phyloP scores from a whole-genome alignment of 2,329 filamentous ascomycete species.

The Neospermospora avenae region DNA sequence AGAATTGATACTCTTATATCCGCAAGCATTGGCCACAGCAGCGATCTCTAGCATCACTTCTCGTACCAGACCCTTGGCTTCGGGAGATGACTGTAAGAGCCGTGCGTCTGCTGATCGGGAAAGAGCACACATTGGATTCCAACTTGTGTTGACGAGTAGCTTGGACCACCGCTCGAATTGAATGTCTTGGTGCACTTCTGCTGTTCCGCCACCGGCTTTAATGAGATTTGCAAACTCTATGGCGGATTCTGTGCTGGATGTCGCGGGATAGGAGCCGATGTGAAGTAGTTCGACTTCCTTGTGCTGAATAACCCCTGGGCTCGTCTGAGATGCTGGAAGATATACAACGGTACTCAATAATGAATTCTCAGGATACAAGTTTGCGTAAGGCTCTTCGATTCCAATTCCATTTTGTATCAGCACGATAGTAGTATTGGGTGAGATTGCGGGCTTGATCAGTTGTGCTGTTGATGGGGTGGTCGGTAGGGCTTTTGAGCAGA shows the following conservation, averaged over 20 bases:
- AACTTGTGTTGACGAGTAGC: slow-evolving; percentile 57
- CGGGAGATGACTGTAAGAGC: slow-evolving; percentile 44
- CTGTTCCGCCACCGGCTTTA: slow-evolving; percentile 42
- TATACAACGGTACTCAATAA: slow-evolving; percentile 53
- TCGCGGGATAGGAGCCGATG: slow-evolving; percentile 38
- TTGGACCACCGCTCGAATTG: slow-evolving; percentile 59
- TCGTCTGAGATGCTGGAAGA: slow-evolving; percentile 48
- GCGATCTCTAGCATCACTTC: slow-evolving; percentile 52
- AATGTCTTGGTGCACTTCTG: slow-evolving; percentile 50
- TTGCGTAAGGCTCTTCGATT: slow-evolving; percentile 53
- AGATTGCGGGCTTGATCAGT: slow-evolving; percentile 35
- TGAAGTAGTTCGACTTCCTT: slow-evolving; percentile 52
- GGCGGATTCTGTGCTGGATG: slow-evolving; percentile 11
- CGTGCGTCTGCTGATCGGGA: slow-evolving; percentile 49
- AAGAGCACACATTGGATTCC: slow-evolving; percentile 59
- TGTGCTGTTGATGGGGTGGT: slow-evolving; percentile 19
- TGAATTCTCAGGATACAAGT: slow-evolving; percentile 47
- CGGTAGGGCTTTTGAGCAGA: slow-evolving; percentile 24
- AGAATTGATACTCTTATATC: slow-evolving; percentile 44
- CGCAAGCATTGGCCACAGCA: slow-evolving; percentile 54
- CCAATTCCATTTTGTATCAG: slow-evolving; percentile 61
- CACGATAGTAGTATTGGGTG: slow-evolving; percentile 49
- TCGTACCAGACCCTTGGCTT: slow-evolving; percentile 47
- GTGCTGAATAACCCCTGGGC: slow-evolving; percentile 48
- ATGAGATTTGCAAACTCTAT: slow-evolving; percentile 29